These are phyloP conservation scores for Raphanus hybrid DNA, from an alignment of 441 rosid species.

Conservation along the genomic window DNA sequence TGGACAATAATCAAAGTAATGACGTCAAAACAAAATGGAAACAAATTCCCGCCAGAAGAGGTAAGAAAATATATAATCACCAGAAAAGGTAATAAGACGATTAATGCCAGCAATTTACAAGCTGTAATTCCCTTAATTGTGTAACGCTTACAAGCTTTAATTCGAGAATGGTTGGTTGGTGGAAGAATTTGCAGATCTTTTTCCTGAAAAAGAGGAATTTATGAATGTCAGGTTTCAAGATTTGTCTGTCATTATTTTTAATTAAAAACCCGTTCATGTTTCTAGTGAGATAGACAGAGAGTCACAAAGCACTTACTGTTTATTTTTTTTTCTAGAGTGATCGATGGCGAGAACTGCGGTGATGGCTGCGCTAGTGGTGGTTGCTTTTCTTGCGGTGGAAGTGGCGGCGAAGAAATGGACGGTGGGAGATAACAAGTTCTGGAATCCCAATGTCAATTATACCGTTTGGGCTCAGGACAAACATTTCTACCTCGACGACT, in stretches of 20 bases:
- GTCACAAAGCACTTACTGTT: conserved; percentile 15
- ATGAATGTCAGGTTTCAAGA: neutral
- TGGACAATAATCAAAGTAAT: conserved; percentile 18
- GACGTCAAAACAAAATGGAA: conserved; percentile 4
- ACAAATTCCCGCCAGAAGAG: neutral
- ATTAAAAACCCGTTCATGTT: neutral
- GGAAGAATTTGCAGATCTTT: conserved; percentile 25
- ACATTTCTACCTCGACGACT: conserved; percentile 86
- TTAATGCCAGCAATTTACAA: neutral
- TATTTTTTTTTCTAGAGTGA: conserved; percentile 12
- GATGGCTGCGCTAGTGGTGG: conserved; percentile 34
- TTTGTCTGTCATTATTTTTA: neutral
- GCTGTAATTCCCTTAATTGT: neutral
- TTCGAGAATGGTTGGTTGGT: too few relatives aligned
- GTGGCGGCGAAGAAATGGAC: conserved; percentile 65
- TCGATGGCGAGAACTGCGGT: conserved; percentile 40
- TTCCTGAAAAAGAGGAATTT: conserved; percentile 18
- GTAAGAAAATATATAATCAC: conserved; percentile 1
- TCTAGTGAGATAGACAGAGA: conserved; percentile 10
- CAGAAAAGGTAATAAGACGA: neutral
- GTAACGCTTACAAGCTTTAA: neutral
- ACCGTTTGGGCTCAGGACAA: conserved; percentile 79
- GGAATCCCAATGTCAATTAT: conserved; percentile 69
- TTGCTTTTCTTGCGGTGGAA: conserved; percentile 51
- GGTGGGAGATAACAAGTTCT: conserved; percentile 68